Evolutionary conservation across 805 yeast genomes (phyloP).

Genomic region (Pichia phayaonensis): DNA sequence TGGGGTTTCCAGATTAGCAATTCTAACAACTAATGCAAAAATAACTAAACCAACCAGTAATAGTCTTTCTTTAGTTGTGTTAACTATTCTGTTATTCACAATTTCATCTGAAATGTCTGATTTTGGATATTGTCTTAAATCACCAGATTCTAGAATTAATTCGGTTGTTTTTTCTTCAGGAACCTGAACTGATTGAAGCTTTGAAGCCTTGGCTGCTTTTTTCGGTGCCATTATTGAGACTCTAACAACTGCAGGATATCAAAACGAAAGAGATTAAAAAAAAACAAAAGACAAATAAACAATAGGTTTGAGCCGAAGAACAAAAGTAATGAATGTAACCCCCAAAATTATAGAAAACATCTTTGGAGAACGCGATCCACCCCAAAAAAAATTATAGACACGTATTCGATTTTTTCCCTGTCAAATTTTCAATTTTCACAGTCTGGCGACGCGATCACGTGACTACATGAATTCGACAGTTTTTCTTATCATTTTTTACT

Average conservation of each 20-base stretch:
- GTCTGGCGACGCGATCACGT: not conserved
- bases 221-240: conserved; percentile 18
- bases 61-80: conserved; percentile 32
- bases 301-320: not conserved
- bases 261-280: not conserved
- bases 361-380: not conserved
- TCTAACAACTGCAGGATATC: not conserved
- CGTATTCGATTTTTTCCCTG: not conserved
- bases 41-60: conserved; percentile 33
- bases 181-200: not conserved
- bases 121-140: conserved; percentile 44
- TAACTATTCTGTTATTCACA: conserved; percentile 34
- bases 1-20: conserved; percentile 57
- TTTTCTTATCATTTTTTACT: too few relatives aligned
- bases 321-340: not conserved
- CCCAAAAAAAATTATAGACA: not conserved
- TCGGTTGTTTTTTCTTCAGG: conserved; percentile 30
- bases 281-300: not conserved
- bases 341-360: not conserved
- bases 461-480: not conserved
- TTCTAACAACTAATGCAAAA: conserved; percentile 52
- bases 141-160: conserved; percentile 42
- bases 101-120: conserved; percentile 41
- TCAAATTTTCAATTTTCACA: not conserved
- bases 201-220: conserved; percentile 11